Base-by-base conservation (phyloP, 805 yeast genomes). In the Torulaspora quercuum region DNA sequence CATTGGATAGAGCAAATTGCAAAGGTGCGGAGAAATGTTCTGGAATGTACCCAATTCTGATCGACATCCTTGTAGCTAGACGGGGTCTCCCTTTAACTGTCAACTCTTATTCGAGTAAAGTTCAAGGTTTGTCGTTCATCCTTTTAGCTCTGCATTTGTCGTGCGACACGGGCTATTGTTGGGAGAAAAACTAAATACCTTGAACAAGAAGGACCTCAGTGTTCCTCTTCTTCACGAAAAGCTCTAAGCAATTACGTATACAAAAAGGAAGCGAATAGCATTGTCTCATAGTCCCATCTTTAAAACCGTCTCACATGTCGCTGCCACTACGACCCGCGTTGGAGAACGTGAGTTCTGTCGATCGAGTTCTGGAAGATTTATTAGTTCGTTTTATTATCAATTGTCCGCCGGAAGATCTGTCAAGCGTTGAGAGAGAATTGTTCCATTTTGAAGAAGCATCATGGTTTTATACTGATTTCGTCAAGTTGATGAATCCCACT, bases 391-490 rank as follows among this genome's bases (percentile, higher is more conserved):
- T 92, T 55, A 80, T 94, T 32, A 75, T 89, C 40, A 92, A 92
- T 67, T 84, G 89, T 35, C 97, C 98, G 7, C 76, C 78, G 4
- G 97, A 90, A 53, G 98, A 92, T 59, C 65, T 90, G 35, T 77
- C 92, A 1, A 53, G 59, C 28, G 59, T 56, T 7, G 63, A 76
- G 56, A 72, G 98, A 55, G 82, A 89, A 16, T 76, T 88, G 54
- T 92, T 92, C 65, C 95, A 89, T 58, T 80, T 92, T 26, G 99
- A 92, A 67, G 97, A 92, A 61, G 98, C 98, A 2, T 96, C 88
- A 50, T 92, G 98, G 98, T 92, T 84, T 57, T 92, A 89, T 62
- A 74, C 82, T 33, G 99, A 92, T 62, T 89, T 82, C 52, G 70
- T 82, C 8, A 73, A 89, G 22, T 74, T 73, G 22, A 64, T 80